Evolutionary conservation across 2,329 filamentous ascomycete species (phyloP).

Genomic region (Pestalotiopsis fici): DNA sequence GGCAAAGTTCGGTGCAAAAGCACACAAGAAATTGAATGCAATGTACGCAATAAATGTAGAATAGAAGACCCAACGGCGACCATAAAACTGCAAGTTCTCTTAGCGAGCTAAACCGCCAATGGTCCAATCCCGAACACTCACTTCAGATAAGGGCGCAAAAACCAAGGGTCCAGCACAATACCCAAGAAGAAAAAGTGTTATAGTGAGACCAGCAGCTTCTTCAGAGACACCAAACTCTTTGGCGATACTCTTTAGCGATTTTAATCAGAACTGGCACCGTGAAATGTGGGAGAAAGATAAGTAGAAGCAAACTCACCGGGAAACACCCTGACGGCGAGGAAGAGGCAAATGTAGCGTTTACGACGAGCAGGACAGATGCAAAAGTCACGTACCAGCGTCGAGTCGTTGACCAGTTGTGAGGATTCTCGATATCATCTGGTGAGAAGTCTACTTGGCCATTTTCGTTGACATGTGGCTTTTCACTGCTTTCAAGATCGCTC

Average conservation of each 20-base stretch:
- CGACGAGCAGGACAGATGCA: constrained; percentile 44
- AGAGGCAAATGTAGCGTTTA: constrained; percentile 58
- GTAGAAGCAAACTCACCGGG: constrained; percentile 22
- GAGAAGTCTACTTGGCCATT: constrained; percentile 53
- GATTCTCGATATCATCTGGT: constrained; percentile 51
- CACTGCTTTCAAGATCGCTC: constrained; percentile 28
- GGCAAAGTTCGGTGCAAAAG: constrained; percentile 55
- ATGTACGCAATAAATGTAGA: constrained; percentile 49
- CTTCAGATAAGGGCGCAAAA: constrained; percentile 57
- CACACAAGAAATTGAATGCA: constrained; percentile 53
- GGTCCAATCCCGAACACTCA: background rate
- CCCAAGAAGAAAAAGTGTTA: constrained; percentile 56
- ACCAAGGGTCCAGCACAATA: constrained; percentile 61
- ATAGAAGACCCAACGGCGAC: constrained; percentile 54
- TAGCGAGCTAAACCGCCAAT: background rate
- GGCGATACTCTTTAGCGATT: constrained; percentile 36
- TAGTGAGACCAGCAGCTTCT: constrained; percentile 49
- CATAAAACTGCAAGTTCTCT: constrained; percentile 42
- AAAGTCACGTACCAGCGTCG: constrained; percentile 44
- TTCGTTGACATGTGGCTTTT: constrained; percentile 44
- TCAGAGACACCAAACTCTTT: constrained; percentile 46
- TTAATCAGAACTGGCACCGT: background rate
- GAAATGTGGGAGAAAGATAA: background rate
- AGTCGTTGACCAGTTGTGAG: constrained; percentile 45
- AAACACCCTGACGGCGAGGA: constrained; percentile 38